A percentile compares a stretch with the other conserved stretches of the same genome.
Conservation (phyloP, 768 basidiomycete genomes). For the Boletus tylopilopsis region DNA sequence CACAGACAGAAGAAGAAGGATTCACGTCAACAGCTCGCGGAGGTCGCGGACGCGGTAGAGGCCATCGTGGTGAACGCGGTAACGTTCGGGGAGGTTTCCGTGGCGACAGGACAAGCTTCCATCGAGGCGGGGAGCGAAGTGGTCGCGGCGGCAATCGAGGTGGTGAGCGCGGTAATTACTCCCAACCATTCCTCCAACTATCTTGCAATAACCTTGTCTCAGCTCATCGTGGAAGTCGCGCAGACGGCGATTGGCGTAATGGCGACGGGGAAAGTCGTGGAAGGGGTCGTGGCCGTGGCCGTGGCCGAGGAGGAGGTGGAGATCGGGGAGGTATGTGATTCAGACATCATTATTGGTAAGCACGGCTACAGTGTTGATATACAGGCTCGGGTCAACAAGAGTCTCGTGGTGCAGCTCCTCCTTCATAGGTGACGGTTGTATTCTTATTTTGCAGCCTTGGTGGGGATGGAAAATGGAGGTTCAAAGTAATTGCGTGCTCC, state of each 20-base stretch:
- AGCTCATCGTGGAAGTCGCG: conserved; percentile 19
- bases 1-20: conserved; percentile 53
- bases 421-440: conserved; percentile 9
- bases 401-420: conserved; percentile 15
- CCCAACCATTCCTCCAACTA: background rate
- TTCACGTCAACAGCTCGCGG: conserved; percentile 48
- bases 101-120: conserved; percentile 32
- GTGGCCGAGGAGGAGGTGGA: conserved; percentile 38
- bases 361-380: background rate
- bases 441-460: background rate
- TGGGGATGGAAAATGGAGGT: background rate
- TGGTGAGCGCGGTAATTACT: conserved; percentile 22
- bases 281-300: conserved; percentile 42
- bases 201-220: background rate
- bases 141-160: conserved; percentile 34
- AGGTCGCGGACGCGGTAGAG: conserved; percentile 47
- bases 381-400: conserved; percentile 24
- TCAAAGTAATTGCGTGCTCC: background rate
- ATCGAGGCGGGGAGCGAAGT: conserved; percentile 37
- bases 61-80: conserved; percentile 41
- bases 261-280: conserved; percentile 39
- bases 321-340: conserved; percentile 38
- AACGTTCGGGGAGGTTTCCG: conserved; percentile 39
- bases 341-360: background rate
- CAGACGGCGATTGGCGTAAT: conserved; percentile 47